Conservation (phyloP, 257 asterid genomes). For the Nicotiana otophora region DNA sequence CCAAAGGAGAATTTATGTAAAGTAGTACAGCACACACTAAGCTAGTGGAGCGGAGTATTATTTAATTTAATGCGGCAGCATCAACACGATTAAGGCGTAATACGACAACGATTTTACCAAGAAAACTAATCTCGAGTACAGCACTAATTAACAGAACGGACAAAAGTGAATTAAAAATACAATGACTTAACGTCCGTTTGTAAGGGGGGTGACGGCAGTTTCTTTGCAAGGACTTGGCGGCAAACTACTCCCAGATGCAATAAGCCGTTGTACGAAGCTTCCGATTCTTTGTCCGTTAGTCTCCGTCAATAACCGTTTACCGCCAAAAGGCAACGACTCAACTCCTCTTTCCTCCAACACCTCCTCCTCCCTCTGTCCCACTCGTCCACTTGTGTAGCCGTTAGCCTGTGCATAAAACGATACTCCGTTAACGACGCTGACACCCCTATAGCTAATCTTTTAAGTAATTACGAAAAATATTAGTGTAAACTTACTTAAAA, state of each 20-base stretch:
- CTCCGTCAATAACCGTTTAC: constrained; percentile 81
- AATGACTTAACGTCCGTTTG: constrained; percentile 61
- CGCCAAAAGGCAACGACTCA: constrained; percentile 81
- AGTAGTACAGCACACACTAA: neutral
- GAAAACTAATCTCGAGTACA: neutral
- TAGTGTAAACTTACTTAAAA: no score
- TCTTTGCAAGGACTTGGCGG: constrained; percentile 98
- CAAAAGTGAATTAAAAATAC: neutral
- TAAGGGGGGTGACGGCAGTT: constrained; percentile 63
- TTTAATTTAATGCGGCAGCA: neutral
- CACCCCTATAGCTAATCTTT: neutral
- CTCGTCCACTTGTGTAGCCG: constrained; percentile 32
- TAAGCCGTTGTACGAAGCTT: constrained; percentile 68
- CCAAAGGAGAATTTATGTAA: neutral
- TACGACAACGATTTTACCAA: neutral
- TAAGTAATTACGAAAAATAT: no score
- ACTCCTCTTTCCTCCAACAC: constrained; percentile 63
- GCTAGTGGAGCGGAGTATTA: neutral
- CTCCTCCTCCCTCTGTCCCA: constrained; percentile 26
- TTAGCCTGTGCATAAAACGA: constrained; percentile 35
- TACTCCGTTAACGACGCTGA: neutral
- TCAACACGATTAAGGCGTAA: neutral
- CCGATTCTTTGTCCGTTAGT: constrained; percentile 70
- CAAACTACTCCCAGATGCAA: constrained; percentile 56
- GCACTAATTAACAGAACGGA: neutral